Evolutionary conservation across 768 basidiomycete genomes (phyloP).

Genomic region (Pleurotus ostreatus): DNA sequence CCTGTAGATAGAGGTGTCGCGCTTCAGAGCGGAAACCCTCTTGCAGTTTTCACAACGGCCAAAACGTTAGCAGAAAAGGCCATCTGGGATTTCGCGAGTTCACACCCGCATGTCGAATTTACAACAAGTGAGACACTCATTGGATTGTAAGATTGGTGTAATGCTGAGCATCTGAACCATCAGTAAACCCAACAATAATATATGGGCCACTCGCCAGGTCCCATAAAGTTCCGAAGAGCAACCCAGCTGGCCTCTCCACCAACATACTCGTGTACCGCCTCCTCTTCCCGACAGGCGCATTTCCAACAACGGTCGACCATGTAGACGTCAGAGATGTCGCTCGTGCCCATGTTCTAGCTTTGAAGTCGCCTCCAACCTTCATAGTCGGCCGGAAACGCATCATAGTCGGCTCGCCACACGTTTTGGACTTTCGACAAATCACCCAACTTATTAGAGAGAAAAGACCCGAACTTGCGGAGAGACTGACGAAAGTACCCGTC

Average conservation of each 20-base stretch:
- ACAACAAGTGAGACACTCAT: conserved; percentile 22
- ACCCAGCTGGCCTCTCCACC: conserved; percentile 18
- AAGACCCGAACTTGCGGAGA: conserved; percentile 20
- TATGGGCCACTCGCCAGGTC: conserved; percentile 26
- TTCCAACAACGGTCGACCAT: conserved; percentile 15
- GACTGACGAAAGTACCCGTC: conserved; percentile 13
- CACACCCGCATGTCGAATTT: conserved; percentile 31
- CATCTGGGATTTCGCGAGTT: conserved; percentile 34
- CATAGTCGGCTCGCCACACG: conserved; percentile 20
- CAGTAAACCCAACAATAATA: conserved; percentile 27
- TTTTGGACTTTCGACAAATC: conserved; percentile 16
- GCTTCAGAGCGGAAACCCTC: conserved; percentile 14
- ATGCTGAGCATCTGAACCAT: neutral
- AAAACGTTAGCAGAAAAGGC: conserved; percentile 35
- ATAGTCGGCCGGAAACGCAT: conserved; percentile 27
- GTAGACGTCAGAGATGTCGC: conserved; percentile 29
- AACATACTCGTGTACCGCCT: conserved; percentile 22
- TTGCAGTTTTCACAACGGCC: conserved; percentile 27
- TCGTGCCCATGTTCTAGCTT: conserved; percentile 24
- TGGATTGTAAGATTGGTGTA: too few species aligned
- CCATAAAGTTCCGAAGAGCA: conserved; percentile 16
- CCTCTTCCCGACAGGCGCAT: conserved; percentile 18
- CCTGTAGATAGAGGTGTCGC: conserved; percentile 25
- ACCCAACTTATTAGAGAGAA: conserved; percentile 19
- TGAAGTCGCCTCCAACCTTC: conserved; percentile 15